Evolutionary conservation across 2,329 filamentous ascomycete species (phyloP), one percentile per base, ranked within the genome.

Genomic region (Eurotiales sp.): DNA sequence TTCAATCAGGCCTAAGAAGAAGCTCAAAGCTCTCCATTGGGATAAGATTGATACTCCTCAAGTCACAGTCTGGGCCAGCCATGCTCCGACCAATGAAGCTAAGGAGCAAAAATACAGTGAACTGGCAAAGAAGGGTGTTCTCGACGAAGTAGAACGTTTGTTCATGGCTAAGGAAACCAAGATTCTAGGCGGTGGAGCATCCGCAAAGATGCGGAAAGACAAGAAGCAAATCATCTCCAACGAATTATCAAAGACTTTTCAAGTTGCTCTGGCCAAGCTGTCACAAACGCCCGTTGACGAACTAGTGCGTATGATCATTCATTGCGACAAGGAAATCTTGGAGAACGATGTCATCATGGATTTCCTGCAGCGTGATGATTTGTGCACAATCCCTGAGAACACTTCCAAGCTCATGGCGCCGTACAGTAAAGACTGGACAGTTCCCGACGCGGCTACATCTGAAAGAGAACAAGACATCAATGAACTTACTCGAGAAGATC

Each of bases 1-100:
- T 30, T 87, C 90, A 55, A 88, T 90, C 47, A 80, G 92, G 61
- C 90, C 93, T 19, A 97, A 96, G 82, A 97, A 96, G 84, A 99
- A 97, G 79, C 89, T 99, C 71, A 99, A 99, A 83, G 92, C 92
- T 53, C 80, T 99, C 60, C 93, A 99, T 75, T 97, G 93, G 92
- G 93, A 99, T 73, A 97, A 97, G 77, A 90, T 99, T 50, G 93
- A 99, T 71, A 82, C 88, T 48, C 88, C 90, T 19, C 84, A 93
- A 67, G 87, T 90, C 46, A 96, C 92, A 49, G 88, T 96, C 61
- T 97, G 92, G 92, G 91, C 90, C 29, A 80, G 83, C 7, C 90
- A 95, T 68, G 83, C 88, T 25, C 87, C 89, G 4, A 95, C 89
- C n/a, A 82, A 85, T 4, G 86, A 95, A 66, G 88, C 87, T 55